A percentile compares a stretch with the other conserved stretches of the same genome.
phyloP scores from a whole-genome alignment of 1,139 yeast genomes.

The Nakaseomyces nivariensis region DNA sequence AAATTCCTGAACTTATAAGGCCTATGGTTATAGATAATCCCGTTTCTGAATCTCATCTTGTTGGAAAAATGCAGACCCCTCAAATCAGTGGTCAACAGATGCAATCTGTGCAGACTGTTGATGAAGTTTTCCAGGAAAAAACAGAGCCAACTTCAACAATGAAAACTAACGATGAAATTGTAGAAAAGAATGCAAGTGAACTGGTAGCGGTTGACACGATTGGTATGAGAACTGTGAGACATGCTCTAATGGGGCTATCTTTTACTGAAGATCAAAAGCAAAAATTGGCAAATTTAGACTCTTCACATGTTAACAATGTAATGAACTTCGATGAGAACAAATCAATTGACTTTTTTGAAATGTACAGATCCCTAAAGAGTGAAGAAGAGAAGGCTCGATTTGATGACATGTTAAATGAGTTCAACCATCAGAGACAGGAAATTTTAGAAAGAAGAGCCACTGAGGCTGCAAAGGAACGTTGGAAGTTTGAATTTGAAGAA shows the following conservation, averaged over 20 bases:
- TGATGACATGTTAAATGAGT: constrained; percentile 53
- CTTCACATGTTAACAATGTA: constrained; percentile 28
- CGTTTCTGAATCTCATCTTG: constrained; percentile 1
- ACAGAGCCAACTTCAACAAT: not conserved
- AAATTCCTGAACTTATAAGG: constrained; percentile 7
- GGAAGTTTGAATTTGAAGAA: constrained; percentile 77
- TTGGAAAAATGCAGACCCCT: not conserved
- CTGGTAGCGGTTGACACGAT: constrained; percentile 65
- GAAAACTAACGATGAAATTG: constrained; percentile 23
- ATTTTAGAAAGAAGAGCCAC: constrained; percentile 68
- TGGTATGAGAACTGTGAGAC: constrained; percentile 74
- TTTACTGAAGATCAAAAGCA: constrained; percentile 25
- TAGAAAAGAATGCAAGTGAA: constrained; percentile 46
- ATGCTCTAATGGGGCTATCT: constrained; percentile 59
- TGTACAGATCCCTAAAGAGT: constrained; percentile 43
- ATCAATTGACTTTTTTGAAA: constrained; percentile 53
- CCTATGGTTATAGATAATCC: constrained; percentile 27
- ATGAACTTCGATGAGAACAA: constrained; percentile 30
- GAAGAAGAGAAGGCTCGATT: constrained; percentile 48
- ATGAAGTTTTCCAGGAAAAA: not conserved
- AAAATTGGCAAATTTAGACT: constrained; percentile 33
- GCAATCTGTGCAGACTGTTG: not conserved
- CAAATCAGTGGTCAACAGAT: not conserved
- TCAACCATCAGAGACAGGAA: constrained; percentile 68
- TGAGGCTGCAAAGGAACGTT: constrained; percentile 77